A percentile compares a stretch with the other conserved stretches of the same genome.
phyloP scores from a whole-genome alignment of 2,329 filamentous ascomycete genomes.

The Trichoderma citrinoviride region DNA sequence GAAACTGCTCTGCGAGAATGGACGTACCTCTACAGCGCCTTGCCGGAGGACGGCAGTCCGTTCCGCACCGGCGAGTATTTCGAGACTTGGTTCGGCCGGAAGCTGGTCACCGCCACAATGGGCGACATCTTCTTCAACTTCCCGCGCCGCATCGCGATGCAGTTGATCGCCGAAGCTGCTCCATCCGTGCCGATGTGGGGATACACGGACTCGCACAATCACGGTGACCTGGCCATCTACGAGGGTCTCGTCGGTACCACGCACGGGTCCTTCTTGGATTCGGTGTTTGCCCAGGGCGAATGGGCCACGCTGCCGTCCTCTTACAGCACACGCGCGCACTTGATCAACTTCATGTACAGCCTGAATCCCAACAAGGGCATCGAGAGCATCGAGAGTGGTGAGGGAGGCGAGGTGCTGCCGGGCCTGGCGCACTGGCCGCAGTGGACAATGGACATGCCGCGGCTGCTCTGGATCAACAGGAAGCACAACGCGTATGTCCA shows the following conservation, averaged over 20 bases:
- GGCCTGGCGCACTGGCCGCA: constrained; percentile 38
- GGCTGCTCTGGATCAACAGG: constrained; percentile 48
- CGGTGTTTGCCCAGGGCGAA: not conserved
- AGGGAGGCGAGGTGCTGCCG: too few relatives aligned
- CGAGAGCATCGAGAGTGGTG: constrained; percentile 28
- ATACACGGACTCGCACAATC: constrained; percentile 8
- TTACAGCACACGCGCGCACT: constrained; percentile 47
- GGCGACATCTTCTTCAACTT: constrained; percentile 19
- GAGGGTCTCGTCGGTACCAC: not conserved
- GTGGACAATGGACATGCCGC: constrained; percentile 40
- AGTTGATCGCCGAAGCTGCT: not conserved
- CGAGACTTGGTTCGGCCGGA: constrained; percentile 64
- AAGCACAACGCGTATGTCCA: not conserved
- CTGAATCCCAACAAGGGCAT: constrained; percentile 11
- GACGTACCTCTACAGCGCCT: constrained; percentile 53
- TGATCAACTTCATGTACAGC: constrained; percentile 12
- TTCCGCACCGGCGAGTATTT: constrained; percentile 57
- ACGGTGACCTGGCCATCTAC: not conserved
- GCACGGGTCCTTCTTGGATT: constrained; percentile 7
- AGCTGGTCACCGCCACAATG: constrained; percentile 53
- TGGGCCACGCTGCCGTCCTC: constrained; percentile 47
- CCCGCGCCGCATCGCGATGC: constrained; percentile 8
- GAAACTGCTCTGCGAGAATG: constrained; percentile 44
- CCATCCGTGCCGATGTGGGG: constrained; percentile 14
- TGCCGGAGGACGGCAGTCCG: constrained; percentile 52